Percentiles rank a stretch among this genome's conserved stretches.
These are phyloP conservation scores for Pascua sp. DNA, from an alignment of 1,284 basidiomycete species.

Conservation along the genomic window DNA sequence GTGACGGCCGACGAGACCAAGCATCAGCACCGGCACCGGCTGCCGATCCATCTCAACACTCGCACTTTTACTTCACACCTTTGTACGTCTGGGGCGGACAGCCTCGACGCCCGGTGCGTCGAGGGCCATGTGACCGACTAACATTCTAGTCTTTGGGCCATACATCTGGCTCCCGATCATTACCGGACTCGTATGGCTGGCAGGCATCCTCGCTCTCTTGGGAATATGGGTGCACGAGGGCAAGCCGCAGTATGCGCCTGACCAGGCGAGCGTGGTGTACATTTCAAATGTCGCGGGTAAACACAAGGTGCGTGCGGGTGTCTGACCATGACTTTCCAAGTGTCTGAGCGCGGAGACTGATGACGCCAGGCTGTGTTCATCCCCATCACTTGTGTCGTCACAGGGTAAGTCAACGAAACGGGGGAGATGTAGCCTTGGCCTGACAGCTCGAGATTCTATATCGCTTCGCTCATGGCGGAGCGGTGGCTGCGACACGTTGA, in stretches of 20 bases:
- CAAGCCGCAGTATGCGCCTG: constrained; percentile 44
- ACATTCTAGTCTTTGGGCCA: constrained; percentile 41
- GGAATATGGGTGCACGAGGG: constrained; percentile 47
- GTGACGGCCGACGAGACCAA: too few species aligned
- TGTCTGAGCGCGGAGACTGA: not conserved
- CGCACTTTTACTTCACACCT: constrained; percentile 39
- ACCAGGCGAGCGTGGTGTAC: constrained; percentile 50
- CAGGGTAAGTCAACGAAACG: constrained; percentile 18
- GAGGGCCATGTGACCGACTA: not conserved
- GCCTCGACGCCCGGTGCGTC: not conserved
- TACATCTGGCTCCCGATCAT: constrained; percentile 46
- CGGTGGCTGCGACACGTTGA: constrained; percentile 53
- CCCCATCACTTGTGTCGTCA: constrained; percentile 34
- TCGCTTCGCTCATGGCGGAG: constrained; percentile 50
- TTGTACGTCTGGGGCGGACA: constrained; percentile 23
- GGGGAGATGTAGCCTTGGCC: not conserved
- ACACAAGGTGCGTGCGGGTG: constrained; percentile 28
- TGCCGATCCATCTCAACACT: constrained; percentile 29
- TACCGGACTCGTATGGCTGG: constrained; percentile 38
- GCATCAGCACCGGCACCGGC: not conserved
- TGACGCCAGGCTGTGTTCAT: constrained; percentile 42
- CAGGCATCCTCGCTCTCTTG: constrained; percentile 43
- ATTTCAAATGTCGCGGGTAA: constrained; percentile 53
- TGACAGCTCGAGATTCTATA: constrained; percentile 33
- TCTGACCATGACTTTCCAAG: not conserved